Percentiles rank a stretch among this genome's conserved stretches.
These are phyloP conservation scores for Kwoniella botswanensis DNA, from an alignment of 768 basidiomycete genomes.

Conservation along the genomic window DNA sequence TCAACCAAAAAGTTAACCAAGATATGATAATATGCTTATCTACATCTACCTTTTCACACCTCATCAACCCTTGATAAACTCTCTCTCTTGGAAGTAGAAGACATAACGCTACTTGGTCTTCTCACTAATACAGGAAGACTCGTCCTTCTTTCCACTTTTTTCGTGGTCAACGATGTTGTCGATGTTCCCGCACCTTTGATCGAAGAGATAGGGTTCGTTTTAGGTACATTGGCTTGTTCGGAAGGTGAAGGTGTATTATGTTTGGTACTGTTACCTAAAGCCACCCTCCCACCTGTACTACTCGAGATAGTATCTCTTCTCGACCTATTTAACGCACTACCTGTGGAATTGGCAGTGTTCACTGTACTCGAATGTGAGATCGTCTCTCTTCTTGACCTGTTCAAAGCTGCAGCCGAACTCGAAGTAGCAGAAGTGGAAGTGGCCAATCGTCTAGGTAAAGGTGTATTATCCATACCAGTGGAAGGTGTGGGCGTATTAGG, in stretches of 20 bases:
- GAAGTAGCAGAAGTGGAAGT: constrained; percentile 15
- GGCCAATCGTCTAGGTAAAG: constrained; percentile 24
- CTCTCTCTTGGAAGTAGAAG: not conserved
- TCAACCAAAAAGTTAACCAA: not conserved
- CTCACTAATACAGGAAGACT: constrained; percentile 29
- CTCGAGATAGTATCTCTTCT: constrained; percentile 2
- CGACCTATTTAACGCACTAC: not conserved
- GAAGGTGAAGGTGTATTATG: constrained; percentile 14
- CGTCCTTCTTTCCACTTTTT: constrained; percentile 20
- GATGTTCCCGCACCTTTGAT: not conserved
- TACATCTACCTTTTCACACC: not conserved
- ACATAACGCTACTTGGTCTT: constrained; percentile 3
- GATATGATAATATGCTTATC: not conserved
- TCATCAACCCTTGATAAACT: constrained; percentile 14
- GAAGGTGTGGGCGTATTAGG: constrained; percentile 10
- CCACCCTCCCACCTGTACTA: not conserved
- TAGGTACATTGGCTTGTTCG: not conserved
- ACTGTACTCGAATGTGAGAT: not conserved
- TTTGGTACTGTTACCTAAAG: constrained; percentile 25
- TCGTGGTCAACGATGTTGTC: not conserved
- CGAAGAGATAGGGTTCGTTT: not conserved
- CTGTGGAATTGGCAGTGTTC: not conserved
- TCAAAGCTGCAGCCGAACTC: not conserved
- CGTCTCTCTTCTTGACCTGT: constrained; percentile 5
- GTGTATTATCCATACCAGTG: constrained; percentile 15